These are phyloP conservation scores for Pichia manshurica DNA, from an alignment of 805 yeast genomes.

Conservation along the genomic window DNA sequence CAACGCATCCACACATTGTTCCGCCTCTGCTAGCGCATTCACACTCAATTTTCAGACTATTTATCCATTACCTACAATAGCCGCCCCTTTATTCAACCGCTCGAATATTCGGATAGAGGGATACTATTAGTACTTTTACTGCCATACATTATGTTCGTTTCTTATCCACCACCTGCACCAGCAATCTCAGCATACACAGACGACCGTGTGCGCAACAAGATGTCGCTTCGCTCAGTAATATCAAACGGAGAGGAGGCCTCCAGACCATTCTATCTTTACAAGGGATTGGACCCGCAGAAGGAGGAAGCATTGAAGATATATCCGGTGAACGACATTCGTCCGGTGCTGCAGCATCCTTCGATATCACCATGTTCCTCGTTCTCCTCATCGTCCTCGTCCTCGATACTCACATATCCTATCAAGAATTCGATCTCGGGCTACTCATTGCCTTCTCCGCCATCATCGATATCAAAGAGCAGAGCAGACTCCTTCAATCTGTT, in stretches of 20 bases:
- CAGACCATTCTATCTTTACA: conserved; percentile 10
- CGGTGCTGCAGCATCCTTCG: background rate
- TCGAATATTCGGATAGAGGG: too few relatives aligned
- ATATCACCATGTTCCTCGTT: background rate
- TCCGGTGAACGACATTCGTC: background rate
- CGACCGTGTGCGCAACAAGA: background rate
- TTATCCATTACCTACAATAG: too few relatives aligned
- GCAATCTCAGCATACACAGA: too few relatives aligned
- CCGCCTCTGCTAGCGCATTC: too few relatives aligned
- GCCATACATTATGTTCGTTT: too few relatives aligned
- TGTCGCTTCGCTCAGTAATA: background rate
- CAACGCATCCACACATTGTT: too few relatives aligned
- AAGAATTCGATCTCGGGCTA: too few relatives aligned
- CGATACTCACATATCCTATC: background rate
- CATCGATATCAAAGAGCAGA: background rate
- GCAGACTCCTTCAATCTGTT: background rate
- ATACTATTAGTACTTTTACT: too few relatives aligned
- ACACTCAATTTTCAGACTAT: too few relatives aligned
- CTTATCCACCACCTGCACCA: too few relatives aligned
- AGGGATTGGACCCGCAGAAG: conserved; percentile 9
- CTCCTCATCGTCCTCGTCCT: background rate
- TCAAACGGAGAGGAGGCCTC: background rate
- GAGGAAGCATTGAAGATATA: conserved; percentile 10
- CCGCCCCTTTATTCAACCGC: too few relatives aligned
- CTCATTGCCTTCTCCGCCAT: background rate